Evolutionary conservation across 1,284 basidiomycete genomes (phyloP).

Genomic region (Apiotrichum montevideense): DNA sequence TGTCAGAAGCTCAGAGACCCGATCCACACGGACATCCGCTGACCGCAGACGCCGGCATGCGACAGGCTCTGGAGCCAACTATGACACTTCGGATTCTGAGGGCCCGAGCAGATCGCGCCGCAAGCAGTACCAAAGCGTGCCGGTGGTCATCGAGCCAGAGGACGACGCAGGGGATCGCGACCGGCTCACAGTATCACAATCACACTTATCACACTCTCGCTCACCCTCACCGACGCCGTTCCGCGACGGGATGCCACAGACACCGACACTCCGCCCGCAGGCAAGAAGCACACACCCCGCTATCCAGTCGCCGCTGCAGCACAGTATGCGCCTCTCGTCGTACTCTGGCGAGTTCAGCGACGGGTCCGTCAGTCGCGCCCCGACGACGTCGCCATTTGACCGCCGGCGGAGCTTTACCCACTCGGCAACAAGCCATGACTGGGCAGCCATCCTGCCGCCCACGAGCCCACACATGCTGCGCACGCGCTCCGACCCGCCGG

Average conservation of each 20-base stretch:
- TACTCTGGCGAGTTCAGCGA: slow-evolving; percentile 7
- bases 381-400: background rate
- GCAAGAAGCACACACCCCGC: background rate
- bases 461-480: background rate
- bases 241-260: background rate
- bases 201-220: slow-evolving; percentile 4
- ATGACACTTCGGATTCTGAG: slow-evolving; percentile 42
- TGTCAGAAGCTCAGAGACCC: no score
- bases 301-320: background rate
- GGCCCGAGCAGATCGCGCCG: slow-evolving; percentile 9
- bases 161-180: background rate
- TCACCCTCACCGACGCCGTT: slow-evolving; percentile 4
- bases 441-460: no score
- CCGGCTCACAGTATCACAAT: background rate
- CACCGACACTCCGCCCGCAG: background rate
- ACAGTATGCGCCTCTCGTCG: background rate
- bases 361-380: background rate
- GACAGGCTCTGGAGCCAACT: background rate
- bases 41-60: slow-evolving; percentile 1
- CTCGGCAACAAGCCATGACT: background rate
- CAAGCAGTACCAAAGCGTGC: slow-evolving; percentile 24
- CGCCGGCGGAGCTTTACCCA: background rate
- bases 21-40: no score
- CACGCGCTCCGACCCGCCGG: background rate
- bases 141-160: slow-evolving; percentile 32